Base-by-base conservation (phyloP, 78 protist species). In the Dictyostelium purpureum region DNA sequence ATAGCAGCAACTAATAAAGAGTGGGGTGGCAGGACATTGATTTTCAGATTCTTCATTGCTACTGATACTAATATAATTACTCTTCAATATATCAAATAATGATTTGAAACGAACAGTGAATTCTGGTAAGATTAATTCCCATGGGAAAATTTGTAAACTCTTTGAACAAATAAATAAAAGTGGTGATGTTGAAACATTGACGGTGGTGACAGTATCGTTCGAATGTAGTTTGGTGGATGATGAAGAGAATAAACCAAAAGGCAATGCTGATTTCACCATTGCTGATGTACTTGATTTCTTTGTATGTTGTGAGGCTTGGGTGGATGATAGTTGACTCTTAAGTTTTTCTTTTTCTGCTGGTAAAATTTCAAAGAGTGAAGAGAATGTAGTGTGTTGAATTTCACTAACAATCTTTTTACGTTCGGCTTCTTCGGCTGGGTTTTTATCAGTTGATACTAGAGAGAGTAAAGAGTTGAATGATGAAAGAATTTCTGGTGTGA, bases 51-150 rank as follows among this genome's bases (percentile, higher is more conserved):
- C 42, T 14, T 31, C 42, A 14, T 6, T 28, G 33, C 43, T 63
- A 16, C 42, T 63, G 1, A 63, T 31, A 63, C 71, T 63, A 63
- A 43, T 33, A 31, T 77, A 76, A 65, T 80, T 79, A 24, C 89
- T 71, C 47, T 38, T 77, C 49, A 85, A 35, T n/a, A 90, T 35
- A 70, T 90, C 94, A 24, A 38, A 73, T 33, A 90, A 59, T n/a
- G 94, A 57, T 47, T 78, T 69, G 28, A 69, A 90, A 38, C 94
- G 51, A 2, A 73, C 82, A 4, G 79, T 47, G 43, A 81, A 81
- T 5, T 90, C 94, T n/a, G 78, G 75, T 9, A 90, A 67, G 26
- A 90, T 90, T 52, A 90, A 43, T 42, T 90, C 94, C 94, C 94
- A 90, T 31, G 94, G 94, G 87, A 90, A 81, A 5, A 90, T 54